Percentiles rank a stretch among this genome's conserved stretches.
These are phyloP conservation scores for Fusarium udum DNA, from an alignment of 2,329 filamentous ascomycete species.

Conservation along the genomic window DNA sequence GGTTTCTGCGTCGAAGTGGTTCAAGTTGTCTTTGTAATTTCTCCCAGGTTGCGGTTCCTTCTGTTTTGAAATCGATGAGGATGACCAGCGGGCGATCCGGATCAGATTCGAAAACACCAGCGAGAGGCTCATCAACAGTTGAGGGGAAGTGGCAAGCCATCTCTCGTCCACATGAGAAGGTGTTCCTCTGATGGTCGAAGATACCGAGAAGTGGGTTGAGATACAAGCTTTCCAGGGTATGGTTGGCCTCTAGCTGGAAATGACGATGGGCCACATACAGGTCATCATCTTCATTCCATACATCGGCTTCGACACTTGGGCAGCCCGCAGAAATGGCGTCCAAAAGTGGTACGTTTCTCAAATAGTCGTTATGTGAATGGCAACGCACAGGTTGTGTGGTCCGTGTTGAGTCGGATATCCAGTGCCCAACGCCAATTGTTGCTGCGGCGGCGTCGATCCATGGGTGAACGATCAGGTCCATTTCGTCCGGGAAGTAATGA, in stretches of 20 bases:
- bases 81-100: not conserved
- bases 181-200: not conserved
- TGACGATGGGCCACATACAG: not conserved
- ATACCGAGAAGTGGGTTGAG: not conserved
- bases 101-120: not conserved
- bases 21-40: not conserved
- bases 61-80: not conserved
- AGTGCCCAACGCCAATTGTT: not conserved
- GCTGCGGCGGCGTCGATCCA: not conserved
- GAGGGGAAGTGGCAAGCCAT: not conserved
- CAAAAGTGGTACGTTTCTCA: not conserved
- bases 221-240: not conserved
- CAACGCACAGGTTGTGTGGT: not conserved
- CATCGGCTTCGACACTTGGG: not conserved
- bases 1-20: not conserved
- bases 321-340: not conserved
- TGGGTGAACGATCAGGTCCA: not conserved
- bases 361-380: not conserved
- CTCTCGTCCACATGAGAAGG: not conserved
- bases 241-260: not conserved
- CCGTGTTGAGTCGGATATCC: not conserved
- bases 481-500: not conserved
- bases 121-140: not conserved
- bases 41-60: not conserved
- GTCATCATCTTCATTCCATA: not conserved